These are phyloP conservation scores for Acarospora socialis DNA, from an alignment of 2,329 filamentous ascomycete genomes.

Conservation along the genomic window DNA sequence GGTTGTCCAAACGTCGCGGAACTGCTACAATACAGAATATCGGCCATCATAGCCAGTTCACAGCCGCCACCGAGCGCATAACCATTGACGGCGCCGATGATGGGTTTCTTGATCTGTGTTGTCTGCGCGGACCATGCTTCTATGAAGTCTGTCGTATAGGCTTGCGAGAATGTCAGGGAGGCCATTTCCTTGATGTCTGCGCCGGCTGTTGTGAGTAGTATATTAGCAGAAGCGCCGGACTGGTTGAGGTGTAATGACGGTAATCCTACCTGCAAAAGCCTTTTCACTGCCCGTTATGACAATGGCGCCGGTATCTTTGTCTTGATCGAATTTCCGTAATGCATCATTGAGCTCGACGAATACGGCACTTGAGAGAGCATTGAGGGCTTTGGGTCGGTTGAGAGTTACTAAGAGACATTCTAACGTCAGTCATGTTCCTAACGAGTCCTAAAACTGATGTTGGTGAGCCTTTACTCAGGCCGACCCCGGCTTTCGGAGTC, in stretches of 20 bases:
- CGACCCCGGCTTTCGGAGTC: slow-evolving; percentile 74
- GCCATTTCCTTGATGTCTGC: slow-evolving; percentile 99
- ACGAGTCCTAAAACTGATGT: slow-evolving; percentile 4
- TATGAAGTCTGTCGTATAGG: slow-evolving; percentile 86
- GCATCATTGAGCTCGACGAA: slow-evolving; percentile 80
- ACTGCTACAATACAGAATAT: slow-evolving; percentile 80
- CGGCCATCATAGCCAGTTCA: slow-evolving; percentile 94
- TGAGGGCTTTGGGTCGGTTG: slow-evolving; percentile 87
- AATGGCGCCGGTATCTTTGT: slow-evolving; percentile 58
- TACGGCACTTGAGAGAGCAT: slow-evolving; percentile 81
- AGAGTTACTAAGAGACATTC: slow-evolving; percentile 54
- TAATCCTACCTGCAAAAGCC: slow-evolving; percentile 55
- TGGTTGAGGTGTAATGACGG: neutral
- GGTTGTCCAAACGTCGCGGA: slow-evolving; percentile 88
- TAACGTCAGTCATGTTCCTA: slow-evolving; percentile 8
- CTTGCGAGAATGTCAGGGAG: slow-evolving; percentile 71
- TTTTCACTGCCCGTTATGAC: slow-evolving; percentile 78
- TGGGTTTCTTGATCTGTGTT: slow-evolving; percentile 75
- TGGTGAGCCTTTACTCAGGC: slow-evolving; percentile 49
- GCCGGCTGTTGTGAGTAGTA: slow-evolving; percentile 49
- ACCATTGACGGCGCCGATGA: slow-evolving; percentile 87
- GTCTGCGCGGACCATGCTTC: slow-evolving; percentile 84
- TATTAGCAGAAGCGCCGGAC: too few relatives aligned
- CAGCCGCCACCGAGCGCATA: slow-evolving; percentile 92
- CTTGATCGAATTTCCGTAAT: slow-evolving; percentile 53